Percentiles rank a stretch among this genome's conserved stretches.
phyloP scores from a whole-genome alignment of 2,329 filamentous ascomycete species.

The Acephala macrosclerotiorum region DNA sequence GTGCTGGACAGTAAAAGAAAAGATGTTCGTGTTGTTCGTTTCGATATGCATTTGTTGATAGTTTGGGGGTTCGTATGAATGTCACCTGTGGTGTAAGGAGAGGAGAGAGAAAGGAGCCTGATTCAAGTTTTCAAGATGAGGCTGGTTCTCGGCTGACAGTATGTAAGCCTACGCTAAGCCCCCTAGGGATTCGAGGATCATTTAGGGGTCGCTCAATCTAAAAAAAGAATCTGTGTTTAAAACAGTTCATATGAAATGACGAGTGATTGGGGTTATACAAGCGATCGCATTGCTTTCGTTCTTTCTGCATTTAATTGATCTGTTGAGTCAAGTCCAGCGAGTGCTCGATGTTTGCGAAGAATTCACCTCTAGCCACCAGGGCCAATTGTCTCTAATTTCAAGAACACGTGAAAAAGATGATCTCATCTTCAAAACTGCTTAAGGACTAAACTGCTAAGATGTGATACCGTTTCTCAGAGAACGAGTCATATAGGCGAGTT shows the following conservation, averaged over 20 bases:
- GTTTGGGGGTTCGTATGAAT: conserved; percentile 18
- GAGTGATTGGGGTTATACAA: no score
- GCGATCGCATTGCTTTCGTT: neutral
- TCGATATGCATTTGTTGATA: conserved; percentile 46
- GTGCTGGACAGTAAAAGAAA: conserved; percentile 32
- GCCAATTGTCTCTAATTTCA: neutral
- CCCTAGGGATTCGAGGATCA: neutral
- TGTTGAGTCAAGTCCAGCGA: neutral
- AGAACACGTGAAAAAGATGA: neutral
- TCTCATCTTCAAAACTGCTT: no score
- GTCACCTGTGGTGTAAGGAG: conserved; percentile 38
- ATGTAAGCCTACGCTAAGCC: neutral
- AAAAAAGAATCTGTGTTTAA: neutral
- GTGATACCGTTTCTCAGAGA: no score
- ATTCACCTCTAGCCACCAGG: neutral
- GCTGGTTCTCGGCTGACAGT: neutral
- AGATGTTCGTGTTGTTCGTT: conserved; percentile 32
- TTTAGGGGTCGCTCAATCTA: neutral
- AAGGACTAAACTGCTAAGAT: no score
- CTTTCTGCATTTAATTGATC: neutral
- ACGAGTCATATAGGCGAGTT: no score
- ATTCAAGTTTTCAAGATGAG: neutral
- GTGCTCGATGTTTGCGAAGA: neutral
- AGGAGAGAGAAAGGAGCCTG: conserved; percentile 18
- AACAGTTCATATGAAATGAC: no score